Evolutionary conservation across 2,329 filamentous ascomycete genomes (phyloP).

Genomic region (Aspergillus sojae): DNA sequence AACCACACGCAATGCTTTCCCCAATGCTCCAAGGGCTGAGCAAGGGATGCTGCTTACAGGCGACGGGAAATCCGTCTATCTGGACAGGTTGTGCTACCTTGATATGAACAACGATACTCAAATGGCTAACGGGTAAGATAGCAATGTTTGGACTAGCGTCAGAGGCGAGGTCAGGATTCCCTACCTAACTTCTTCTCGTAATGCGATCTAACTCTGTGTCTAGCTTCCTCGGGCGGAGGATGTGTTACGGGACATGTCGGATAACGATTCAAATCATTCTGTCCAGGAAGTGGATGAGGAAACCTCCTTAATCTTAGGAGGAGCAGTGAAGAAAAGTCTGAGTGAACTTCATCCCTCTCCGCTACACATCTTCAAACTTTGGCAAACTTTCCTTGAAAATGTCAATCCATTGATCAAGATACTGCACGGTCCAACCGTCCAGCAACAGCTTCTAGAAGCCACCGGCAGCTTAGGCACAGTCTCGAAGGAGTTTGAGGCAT

Average conservation of each 20-base stretch:
- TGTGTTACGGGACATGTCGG: constrained; percentile 7
- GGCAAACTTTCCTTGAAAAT: constrained; percentile 71
- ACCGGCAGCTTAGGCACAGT: constrained; percentile 59
- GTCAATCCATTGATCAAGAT: constrained; percentile 70
- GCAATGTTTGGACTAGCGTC: constrained; percentile 12
- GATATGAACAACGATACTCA: not conserved
- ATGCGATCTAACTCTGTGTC: not conserved
- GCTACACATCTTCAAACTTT: constrained; percentile 44
- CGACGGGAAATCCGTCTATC: constrained; percentile 9
- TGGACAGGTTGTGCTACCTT: constrained; percentile 5
- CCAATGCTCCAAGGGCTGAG: not conserved
- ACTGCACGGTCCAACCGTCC: constrained; percentile 66
- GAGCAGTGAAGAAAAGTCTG: not conserved
- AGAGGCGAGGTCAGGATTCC: constrained; percentile 5
- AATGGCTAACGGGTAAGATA: constrained; percentile 6
- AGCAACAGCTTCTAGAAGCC: constrained; percentile 64
- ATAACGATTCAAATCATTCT: not conserved
- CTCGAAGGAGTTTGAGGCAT: constrained; percentile 60
- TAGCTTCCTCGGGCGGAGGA: constrained; percentile 10
- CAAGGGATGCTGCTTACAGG: constrained; percentile 7
- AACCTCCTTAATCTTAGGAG: constrained; percentile 3
- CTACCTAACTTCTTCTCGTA: not conserved
- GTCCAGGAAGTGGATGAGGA: not conserved
- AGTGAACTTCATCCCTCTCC: constrained; percentile 22
- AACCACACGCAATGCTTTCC: not conserved